phyloP scores from a whole-genome alignment of 2,329 filamentous ascomycete species.

The Talaromyces sp. region DNA sequence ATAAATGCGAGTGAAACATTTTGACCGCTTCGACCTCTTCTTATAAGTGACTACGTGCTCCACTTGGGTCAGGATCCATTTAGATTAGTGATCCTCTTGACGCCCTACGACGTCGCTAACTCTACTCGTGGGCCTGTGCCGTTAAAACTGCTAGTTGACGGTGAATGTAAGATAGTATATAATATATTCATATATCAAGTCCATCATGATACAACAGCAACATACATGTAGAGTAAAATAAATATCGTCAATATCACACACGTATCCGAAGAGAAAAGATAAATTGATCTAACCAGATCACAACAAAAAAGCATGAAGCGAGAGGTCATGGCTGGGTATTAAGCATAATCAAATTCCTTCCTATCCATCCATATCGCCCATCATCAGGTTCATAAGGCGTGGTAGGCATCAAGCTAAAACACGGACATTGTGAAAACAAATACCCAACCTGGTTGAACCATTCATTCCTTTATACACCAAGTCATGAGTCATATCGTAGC shows the following conservation, averaged over 20 bases:
- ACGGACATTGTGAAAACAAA: not conserved
- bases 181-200: not conserved
- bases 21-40: not conserved
- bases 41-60: not conserved
- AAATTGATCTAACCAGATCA: constrained; percentile 5
- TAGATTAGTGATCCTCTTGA: not conserved
- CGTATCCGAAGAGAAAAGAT: constrained; percentile 1
- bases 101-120: not conserved
- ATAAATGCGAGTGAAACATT: not conserved
- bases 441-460: not conserved
- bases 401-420: not conserved
- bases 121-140: not conserved
- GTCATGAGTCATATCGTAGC: constrained; percentile 10
- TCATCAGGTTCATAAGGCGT: constrained; percentile 5
- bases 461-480: constrained; percentile 6
- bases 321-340: constrained; percentile 10
- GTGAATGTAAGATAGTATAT: not conserved
- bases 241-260: constrained; percentile 7
- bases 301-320: not conserved
- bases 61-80: not conserved
- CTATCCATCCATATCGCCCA: not conserved
- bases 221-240: constrained; percentile 1
- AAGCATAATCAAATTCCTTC: not conserved
- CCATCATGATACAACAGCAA: constrained; percentile 1
- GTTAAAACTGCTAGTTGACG: too few species aligned